Evolutionary conservation across 202 grass and related monocot species (phyloP).

Genomic region (Alloteropsis angusta): DNA sequence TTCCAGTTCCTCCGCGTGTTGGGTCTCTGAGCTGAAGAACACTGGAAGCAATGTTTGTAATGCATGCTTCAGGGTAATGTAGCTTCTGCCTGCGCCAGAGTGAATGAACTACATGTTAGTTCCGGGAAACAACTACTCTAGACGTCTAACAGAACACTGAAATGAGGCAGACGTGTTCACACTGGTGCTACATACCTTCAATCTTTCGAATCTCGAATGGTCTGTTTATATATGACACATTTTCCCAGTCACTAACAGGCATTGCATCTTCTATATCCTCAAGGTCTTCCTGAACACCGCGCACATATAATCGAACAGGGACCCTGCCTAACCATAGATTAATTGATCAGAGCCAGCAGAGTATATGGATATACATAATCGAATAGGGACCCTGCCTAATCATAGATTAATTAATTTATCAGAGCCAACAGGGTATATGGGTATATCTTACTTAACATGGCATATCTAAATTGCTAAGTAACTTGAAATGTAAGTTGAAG

Average conservation of each 20-base stretch:
- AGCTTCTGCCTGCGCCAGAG: constrained; percentile 32
- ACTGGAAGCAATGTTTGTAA: constrained; percentile 59
- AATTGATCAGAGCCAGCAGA: constrained; percentile 30
- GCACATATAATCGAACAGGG: constrained; percentile 82
- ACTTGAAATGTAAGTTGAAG: not conserved
- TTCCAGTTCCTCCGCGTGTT: not conserved
- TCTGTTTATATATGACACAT: constrained; percentile 78
- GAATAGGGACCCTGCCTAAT: constrained; percentile 94
- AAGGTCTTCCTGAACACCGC: constrained; percentile 52
- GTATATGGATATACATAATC: constrained; percentile 33
- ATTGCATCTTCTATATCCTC: constrained; percentile 73
- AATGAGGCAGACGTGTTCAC: not conserved
- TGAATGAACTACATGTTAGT: not conserved
- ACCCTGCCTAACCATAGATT: constrained; percentile 78
- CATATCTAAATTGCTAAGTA: not conserved
- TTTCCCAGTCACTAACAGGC: constrained; percentile 64
- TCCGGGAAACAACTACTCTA: not conserved
- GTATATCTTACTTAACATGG: not conserved
- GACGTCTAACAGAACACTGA: not conserved
- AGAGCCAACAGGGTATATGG: constrained; percentile 10
- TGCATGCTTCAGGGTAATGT: constrained; percentile 56
- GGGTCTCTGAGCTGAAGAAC: constrained; percentile 38
- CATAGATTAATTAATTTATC: constrained; percentile 30
- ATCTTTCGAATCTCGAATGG: constrained; percentile 64
- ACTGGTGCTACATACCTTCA: constrained; percentile 38